Evolutionary conservation across 164 flowering plant species (phyloP).

Genomic region (Magnolia kwangsiensis): DNA sequence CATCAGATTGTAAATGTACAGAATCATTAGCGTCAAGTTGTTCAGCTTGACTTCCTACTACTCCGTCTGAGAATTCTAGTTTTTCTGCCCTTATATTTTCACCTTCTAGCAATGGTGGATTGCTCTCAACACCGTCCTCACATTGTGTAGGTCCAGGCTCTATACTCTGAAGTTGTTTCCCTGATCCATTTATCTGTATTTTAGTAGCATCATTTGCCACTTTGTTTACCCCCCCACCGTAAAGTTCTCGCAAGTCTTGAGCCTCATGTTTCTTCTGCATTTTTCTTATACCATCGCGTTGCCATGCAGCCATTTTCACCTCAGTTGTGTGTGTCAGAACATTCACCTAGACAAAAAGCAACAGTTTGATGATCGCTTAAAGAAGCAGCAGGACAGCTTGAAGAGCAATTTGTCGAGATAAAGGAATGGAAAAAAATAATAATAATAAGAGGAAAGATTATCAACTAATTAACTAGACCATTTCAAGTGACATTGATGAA

Average conservation of each 20-base stretch:
- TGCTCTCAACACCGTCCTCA: conserved; percentile 7
- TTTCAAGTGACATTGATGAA: not conserved
- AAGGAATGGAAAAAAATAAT: not conserved
- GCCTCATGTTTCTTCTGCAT: conserved; percentile 30
- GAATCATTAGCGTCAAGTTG: not conserved
- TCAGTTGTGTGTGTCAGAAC: conserved; percentile 57
- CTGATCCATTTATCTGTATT: not conserved
- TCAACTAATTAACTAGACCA: not conserved
- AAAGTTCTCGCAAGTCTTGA: conserved; percentile 31
- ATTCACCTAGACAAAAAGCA: conserved; percentile 46
- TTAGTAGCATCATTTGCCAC: not conserved
- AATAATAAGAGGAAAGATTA: not conserved
- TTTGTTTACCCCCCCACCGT: conserved; percentile 6
- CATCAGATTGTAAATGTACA: not conserved
- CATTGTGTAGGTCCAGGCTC: conserved; percentile 7
- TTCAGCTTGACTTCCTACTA: not conserved
- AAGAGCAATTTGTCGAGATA: conserved; percentile 3
- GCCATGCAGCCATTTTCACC: conserved; percentile 38
- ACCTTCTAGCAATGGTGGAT: conserved; percentile 2
- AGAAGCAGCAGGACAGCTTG: not conserved
- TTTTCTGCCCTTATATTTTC: conserved; percentile 2
- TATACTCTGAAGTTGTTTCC: not conserved
- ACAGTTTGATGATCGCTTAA: not conserved
- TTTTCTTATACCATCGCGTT: conserved; percentile 24
- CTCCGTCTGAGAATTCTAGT: conserved; percentile 3